phyloP scores from a whole-genome alignment of 768 basidiomycete species.

The Cyathus striatus region DNA sequence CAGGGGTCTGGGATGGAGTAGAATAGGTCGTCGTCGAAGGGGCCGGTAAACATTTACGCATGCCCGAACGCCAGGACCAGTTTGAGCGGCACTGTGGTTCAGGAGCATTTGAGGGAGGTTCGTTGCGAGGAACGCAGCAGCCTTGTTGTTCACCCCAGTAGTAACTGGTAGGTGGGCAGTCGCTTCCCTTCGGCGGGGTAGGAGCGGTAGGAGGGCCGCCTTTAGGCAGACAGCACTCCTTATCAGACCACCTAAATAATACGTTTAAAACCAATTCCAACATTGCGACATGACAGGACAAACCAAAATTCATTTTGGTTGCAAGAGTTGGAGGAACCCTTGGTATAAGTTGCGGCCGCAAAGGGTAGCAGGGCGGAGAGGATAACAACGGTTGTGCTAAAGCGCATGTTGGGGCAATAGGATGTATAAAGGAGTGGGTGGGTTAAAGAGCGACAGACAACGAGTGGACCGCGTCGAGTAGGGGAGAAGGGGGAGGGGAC shows the following conservation, averaged over 20 bases:
- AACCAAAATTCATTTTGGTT: slow-evolving; percentile 26
- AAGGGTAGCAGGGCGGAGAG: background rate
- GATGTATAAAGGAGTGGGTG: background rate
- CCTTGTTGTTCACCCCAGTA: slow-evolving; percentile 4
- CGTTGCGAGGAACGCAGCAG: slow-evolving; percentile 28
- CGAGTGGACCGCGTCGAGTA: background rate
- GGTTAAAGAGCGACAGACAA: background rate
- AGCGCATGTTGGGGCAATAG: background rate
- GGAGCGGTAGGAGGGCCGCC: slow-evolving; percentile 7
- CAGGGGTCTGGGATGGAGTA: slow-evolving; percentile 32
- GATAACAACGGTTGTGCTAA: background rate
- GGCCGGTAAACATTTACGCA: slow-evolving; percentile 35
- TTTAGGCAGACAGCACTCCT: slow-evolving; percentile 8
- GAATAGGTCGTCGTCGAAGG: slow-evolving; percentile 19
- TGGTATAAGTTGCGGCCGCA: background rate
- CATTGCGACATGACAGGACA: slow-evolving; percentile 3
- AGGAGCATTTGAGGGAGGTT: slow-evolving; percentile 30
- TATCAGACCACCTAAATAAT: slow-evolving; percentile 19
- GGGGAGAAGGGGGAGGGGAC: background rate
- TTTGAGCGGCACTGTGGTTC: slow-evolving; percentile 44
- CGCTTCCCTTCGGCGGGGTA: slow-evolving; percentile 6
- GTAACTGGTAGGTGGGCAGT: slow-evolving; percentile 5
- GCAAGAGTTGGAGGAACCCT: background rate
- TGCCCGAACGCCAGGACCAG: slow-evolving; percentile 39
- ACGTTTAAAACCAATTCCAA: background rate